Conservation (phyloP, 2,329 filamentous ascomycete genomes). For the Fusarium chaquense region DNA sequence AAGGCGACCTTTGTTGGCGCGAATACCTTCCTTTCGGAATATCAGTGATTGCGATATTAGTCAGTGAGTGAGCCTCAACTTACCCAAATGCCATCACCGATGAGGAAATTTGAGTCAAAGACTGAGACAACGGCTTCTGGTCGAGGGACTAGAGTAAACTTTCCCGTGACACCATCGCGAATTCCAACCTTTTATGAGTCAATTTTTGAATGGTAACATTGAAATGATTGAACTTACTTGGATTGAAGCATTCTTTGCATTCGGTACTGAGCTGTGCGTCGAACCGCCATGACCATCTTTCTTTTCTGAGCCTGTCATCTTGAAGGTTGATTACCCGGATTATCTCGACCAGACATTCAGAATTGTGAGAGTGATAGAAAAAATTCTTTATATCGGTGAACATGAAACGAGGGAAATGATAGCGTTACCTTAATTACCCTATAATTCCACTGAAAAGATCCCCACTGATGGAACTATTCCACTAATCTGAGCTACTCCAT, state of each 20-base stretch:
- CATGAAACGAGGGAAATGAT: not conserved
- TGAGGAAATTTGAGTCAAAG: conserved; percentile 10
- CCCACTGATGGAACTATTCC: not conserved
- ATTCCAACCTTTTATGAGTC: accelerated
- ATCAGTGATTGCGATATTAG: not conserved
- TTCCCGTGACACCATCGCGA: not conserved
- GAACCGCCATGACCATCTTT: not conserved
- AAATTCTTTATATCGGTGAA: not conserved
- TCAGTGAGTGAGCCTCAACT: accelerated
- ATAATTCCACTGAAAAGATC: not conserved
- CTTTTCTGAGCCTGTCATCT: not conserved
- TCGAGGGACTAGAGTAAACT: not conserved
- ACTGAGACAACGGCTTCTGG: conserved; percentile 6
- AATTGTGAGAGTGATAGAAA: not conserved
- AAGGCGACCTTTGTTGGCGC: conserved; percentile 13
- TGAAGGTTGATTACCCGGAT: accelerated
- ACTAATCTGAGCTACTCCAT: not conserved
- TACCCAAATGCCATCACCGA: conserved; percentile 22
- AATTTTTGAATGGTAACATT: accelerated
- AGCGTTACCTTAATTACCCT: accelerated
- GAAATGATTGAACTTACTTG: accelerated
- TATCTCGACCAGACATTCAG: accelerated
- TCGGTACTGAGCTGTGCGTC: conserved; percentile 10
- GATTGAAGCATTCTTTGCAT: conserved; percentile 10
- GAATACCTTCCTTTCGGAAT: not conserved